These are phyloP conservation scores for Penicillium coprophilum DNA, from an alignment of 495 filamentous ascomycete genomes.

Conservation along the genomic window DNA sequence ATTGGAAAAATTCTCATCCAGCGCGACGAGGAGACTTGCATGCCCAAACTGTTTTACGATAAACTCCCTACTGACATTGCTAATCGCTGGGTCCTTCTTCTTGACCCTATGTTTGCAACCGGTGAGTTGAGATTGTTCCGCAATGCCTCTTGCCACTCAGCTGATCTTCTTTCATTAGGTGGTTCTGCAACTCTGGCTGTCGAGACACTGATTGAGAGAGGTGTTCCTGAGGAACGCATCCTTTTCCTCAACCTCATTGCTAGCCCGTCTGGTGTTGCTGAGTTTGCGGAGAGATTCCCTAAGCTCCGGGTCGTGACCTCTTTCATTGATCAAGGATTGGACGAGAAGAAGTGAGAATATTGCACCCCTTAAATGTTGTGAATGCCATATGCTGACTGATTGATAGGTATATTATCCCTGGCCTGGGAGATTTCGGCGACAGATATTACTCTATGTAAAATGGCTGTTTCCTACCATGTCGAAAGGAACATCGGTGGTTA, in stretches of 20 bases:
- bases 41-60: constrained; percentile 93
- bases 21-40: constrained; percentile 88
- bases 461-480: not conserved
- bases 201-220: constrained; percentile 81
- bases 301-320: constrained; percentile 92
- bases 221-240: constrained; percentile 92
- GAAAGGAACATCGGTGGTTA: not conserved
- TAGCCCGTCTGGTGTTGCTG: constrained; percentile 85
- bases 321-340: constrained; percentile 90
- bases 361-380: not conserved
- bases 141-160: not conserved
- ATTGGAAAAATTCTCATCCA: constrained; percentile 99
- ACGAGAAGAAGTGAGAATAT: constrained; percentile 86
- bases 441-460: constrained; percentile 87
- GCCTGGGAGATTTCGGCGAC: constrained; percentile 95
- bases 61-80: constrained; percentile 94
- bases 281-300: constrained; percentile 90
- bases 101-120: constrained; percentile 98
- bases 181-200: constrained; percentile 97
- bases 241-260: constrained; percentile 96
- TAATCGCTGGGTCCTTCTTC: constrained; percentile 86
- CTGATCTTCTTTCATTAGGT: constrained; percentile 49
- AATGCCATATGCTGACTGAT: constrained; percentile 19
- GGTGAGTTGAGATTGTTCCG: constrained; percentile 53
- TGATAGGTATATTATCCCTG: constrained; percentile 89